phyloP scores from a whole-genome alignment of 768 basidiomycete genomes.

The Collybiopsis confluens region DNA sequence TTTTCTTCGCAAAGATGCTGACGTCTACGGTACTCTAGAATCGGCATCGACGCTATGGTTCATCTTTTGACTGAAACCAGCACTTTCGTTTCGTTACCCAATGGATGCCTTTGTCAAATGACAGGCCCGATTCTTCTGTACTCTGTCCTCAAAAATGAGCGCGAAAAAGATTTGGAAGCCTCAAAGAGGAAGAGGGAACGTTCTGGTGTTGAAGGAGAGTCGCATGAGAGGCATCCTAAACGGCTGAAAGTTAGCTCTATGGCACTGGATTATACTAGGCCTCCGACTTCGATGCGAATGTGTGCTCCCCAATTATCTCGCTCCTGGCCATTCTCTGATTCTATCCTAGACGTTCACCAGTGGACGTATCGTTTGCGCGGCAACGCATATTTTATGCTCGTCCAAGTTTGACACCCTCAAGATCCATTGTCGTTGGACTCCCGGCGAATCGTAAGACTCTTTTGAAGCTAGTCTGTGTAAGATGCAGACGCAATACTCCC shows the following conservation, averaged over 20 bases:
- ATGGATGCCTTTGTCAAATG: constrained; percentile 82
- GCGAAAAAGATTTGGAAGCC: not conserved
- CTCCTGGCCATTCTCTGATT: not conserved
- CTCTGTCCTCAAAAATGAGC: constrained; percentile 7
- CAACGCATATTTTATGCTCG: constrained; percentile 65
- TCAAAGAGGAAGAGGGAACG: constrained; percentile 1
- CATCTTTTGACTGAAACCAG: constrained; percentile 75
- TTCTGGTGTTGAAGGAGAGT: not conserved
- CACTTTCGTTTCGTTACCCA: constrained; percentile 74
- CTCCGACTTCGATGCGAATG: not conserved
- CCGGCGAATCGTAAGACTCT: constrained; percentile 56
- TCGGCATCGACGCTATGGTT: constrained; percentile 73
- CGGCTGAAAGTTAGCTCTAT: not conserved
- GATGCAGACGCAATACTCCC: too few relatives aligned
- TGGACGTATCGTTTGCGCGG: constrained; percentile 50
- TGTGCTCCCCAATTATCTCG: not conserved
- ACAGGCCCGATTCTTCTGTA: constrained; percentile 65
- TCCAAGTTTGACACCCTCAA: constrained; percentile 46
- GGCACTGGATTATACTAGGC: not conserved
- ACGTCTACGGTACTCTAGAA: constrained; percentile 34
- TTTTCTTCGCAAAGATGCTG: not conserved
- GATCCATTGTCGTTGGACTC: constrained; percentile 56
- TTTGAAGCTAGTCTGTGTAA: not conserved
- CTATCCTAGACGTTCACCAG: constrained; percentile 27
- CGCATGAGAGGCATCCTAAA: not conserved